A percentile compares a stretch with the other conserved stretches of the same genome.
These are phyloP conservation scores for Panellus pusillus DNA, from an alignment of 768 basidiomycete genomes.

Conservation along the genomic window DNA sequence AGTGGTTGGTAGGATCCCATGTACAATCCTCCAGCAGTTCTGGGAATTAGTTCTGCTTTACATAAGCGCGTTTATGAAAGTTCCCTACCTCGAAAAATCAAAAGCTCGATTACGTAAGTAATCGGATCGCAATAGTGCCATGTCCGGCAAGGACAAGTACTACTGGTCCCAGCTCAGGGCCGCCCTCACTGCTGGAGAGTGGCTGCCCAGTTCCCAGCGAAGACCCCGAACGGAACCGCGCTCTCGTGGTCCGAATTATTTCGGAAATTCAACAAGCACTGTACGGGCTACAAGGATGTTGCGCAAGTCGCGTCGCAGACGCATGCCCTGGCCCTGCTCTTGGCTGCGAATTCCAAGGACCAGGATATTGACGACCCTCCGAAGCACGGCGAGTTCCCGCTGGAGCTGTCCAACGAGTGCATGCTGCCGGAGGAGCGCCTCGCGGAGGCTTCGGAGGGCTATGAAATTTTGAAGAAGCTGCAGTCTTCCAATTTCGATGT, in stretches of 20 bases:
- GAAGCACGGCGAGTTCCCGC: slow-evolving; percentile 32
- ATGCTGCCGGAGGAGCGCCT: slow-evolving; percentile 52
- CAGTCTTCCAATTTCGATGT: slow-evolving; percentile 58
- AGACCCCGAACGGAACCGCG: slow-evolving; percentile 47
- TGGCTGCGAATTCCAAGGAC: slow-evolving; percentile 46
- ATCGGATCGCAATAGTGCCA: too few species aligned
- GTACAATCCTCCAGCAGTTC: too few species aligned
- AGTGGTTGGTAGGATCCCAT: too few species aligned
- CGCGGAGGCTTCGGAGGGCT: slow-evolving; percentile 57
- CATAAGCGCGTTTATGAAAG: too few species aligned
- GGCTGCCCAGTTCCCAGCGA: slow-evolving; percentile 62
- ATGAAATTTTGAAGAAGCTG: slow-evolving; percentile 52
- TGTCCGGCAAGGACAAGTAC: slow-evolving; percentile 59
- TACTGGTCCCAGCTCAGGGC: slow-evolving; percentile 78
- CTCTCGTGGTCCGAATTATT: slow-evolving; percentile 79
- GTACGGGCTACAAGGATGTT: slow-evolving; percentile 56
- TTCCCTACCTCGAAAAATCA: too few species aligned
- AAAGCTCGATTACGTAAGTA: too few species aligned
- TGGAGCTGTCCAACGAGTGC: slow-evolving; percentile 59
- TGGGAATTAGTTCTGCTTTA: too few species aligned
- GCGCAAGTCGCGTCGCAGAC: slow-evolving; percentile 69
- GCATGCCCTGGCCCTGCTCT: slow-evolving; percentile 59
- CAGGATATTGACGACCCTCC: slow-evolving; percentile 54
- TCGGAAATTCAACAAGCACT: slow-evolving; percentile 87
- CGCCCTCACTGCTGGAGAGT: slow-evolving; percentile 71